Base-by-base conservation (phyloP, 371 early-diverging fungal genomes). In the Nematocida sp. region DNA sequence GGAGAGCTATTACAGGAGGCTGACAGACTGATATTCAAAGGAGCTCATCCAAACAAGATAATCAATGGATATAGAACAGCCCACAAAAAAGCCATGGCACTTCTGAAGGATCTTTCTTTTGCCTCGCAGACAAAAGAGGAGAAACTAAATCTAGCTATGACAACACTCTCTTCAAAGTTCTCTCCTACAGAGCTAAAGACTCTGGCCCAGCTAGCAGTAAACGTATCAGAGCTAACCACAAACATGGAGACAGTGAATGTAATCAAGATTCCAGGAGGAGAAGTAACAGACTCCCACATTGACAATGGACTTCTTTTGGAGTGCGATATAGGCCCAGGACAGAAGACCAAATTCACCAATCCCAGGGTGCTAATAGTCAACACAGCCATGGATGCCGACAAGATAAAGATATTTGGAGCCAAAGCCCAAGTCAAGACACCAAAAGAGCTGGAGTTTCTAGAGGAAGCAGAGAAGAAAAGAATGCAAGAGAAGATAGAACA, bases 401-500 rank as follows among this genome's bases (percentile, higher is more conserved):
- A 97, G 84, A 91, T 99, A 84, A 99, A 99, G 86, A 90, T 99
- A 60, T 96, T 95, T 84, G 95, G 95, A 67, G 94, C 98, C 34
- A 90, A 94, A 75, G 89, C 96, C 53, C 88, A 90, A 55, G 99
- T 97, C 1, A 91, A 91, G 78, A 90, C 93, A 49, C 91, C 96
- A 25, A 90, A 89, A 57, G 92, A 96, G 85, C 87, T 99, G 46
- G 94, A 93, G 62, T 93, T 94, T 84, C 83, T 99, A 74, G 99
- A 99, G 85, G 87, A 92, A 79, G 96, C 95, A 40, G 99, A 99
- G 86, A 89, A 88, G 81, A 89, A 93, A 67, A 95, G 94, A 87
- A 96, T 99, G 96, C 88, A 88, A 80, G 89, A 86, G 49, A 99
- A 97, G 88, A 94, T 99, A 38, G 94, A 93, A 32, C 91, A 90